Evolutionary conservation across 2,329 filamentous ascomycete species (phyloP).

Genomic region (Blumeria hordei): DNA sequence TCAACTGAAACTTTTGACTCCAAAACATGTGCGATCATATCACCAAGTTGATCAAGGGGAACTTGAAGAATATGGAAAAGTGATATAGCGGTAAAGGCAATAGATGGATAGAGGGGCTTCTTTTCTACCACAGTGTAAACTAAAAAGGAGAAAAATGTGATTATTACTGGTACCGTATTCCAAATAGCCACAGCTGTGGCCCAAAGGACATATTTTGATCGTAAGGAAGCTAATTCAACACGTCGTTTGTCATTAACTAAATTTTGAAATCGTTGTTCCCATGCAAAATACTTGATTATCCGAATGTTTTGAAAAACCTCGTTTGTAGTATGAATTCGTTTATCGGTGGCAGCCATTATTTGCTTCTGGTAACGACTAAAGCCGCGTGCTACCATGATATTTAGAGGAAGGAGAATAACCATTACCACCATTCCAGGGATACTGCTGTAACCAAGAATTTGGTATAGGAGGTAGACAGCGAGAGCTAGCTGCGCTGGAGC

Average conservation of each 20-base stretch:
- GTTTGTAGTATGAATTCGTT: slow-evolving; percentile 87
- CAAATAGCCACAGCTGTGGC: slow-evolving; percentile 77
- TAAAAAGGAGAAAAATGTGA: slow-evolving; percentile 90
- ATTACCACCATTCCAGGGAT: slow-evolving; percentile 85
- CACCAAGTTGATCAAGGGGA: slow-evolving; percentile 81
- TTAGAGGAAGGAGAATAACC: slow-evolving; percentile 68
- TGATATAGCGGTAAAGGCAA: slow-evolving; percentile 89
- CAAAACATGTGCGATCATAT: slow-evolving; percentile 97
- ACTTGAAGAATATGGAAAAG: slow-evolving; percentile 86
- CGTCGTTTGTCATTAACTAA: slow-evolving; percentile 75
- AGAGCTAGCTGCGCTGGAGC: slow-evolving; percentile 74
- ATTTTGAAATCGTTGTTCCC: slow-evolving; percentile 75
- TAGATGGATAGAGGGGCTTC: slow-evolving; percentile 70
- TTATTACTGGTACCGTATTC: slow-evolving; percentile 86
- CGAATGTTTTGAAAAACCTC: slow-evolving; percentile 93
- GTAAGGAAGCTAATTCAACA: slow-evolving; percentile 53
- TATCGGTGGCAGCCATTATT: slow-evolving; percentile 83
- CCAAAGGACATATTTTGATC: slow-evolving; percentile 75
- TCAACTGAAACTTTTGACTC: slow-evolving; percentile 94
- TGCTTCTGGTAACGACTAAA: slow-evolving; percentile 74
- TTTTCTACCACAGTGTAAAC: slow-evolving; percentile 77
- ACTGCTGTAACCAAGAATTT: slow-evolving; percentile 75
- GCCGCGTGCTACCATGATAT: slow-evolving; percentile 65
- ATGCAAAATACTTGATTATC: slow-evolving; percentile 98
- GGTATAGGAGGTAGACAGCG: slow-evolving; percentile 61